Evolutionary conservation across 2,329 filamentous ascomycete species (phyloP).

Genomic region (Sporothrix phasma): DNA sequence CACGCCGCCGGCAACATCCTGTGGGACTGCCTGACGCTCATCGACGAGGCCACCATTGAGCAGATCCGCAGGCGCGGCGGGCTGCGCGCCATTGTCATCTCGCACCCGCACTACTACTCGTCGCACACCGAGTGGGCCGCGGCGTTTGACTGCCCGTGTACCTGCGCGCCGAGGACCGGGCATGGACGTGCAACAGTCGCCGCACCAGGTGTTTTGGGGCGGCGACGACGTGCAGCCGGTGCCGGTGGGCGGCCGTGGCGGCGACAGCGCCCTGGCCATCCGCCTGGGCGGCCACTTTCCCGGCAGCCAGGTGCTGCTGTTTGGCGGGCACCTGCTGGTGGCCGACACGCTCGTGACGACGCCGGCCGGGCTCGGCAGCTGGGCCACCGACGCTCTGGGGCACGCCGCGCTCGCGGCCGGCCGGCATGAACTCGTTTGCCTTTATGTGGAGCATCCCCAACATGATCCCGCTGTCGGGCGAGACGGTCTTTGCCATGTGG

Average conservation of each 20-base stretch:
- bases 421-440: slow-evolving; percentile 44
- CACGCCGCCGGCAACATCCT: slow-evolving; percentile 59
- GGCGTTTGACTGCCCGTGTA: slow-evolving; percentile 61
- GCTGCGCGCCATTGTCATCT: slow-evolving; percentile 61
- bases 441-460: slow-evolving; percentile 76
- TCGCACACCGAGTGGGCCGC: slow-evolving; percentile 65
- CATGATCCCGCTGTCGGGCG: slow-evolving; percentile 58
- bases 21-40: slow-evolving; percentile 66
- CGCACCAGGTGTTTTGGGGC: slow-evolving; percentile 37
- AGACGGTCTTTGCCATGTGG: slow-evolving; percentile 61
- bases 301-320: slow-evolving; percentile 59
- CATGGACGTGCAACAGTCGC: slow-evolving; percentile 47
- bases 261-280: slow-evolving; percentile 31
- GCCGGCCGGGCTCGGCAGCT: slow-evolving; percentile 44
- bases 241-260: slow-evolving; percentile 19
- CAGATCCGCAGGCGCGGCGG: slow-evolving; percentile 52
- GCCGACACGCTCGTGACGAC: slow-evolving; percentile 70
- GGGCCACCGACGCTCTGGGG: slow-evolving; percentile 36
- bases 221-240: slow-evolving; percentile 32
- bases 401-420: slow-evolving; percentile 28
- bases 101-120: slow-evolving; percentile 74
- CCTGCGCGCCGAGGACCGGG: slow-evolving; percentile 51
- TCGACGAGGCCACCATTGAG: slow-evolving; percentile 54
- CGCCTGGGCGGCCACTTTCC: slow-evolving; percentile 74
- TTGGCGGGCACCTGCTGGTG: slow-evolving; percentile 53